Percentiles rank a stretch among this genome's conserved stretches.
phyloP scores from a whole-genome alignment of 1,284 basidiomycete genomes.

The Rhizoctonia solani region DNA sequence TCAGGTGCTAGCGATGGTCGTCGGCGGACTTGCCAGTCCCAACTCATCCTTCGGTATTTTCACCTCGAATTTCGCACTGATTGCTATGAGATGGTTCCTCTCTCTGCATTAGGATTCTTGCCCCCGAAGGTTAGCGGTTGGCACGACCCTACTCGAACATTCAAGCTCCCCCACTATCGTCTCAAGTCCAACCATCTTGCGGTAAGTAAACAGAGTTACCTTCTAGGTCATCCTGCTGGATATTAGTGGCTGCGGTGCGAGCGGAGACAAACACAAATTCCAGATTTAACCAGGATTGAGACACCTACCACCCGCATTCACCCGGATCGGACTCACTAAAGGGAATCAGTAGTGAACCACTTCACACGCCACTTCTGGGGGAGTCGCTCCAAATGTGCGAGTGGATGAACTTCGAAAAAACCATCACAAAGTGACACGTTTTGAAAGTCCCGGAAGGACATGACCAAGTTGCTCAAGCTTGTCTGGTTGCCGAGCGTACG shows the following conservation, averaged over 20 bases:
- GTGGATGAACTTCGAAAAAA: constrained; percentile 5
- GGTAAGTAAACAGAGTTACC: too few species aligned
- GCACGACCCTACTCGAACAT: constrained; percentile 7
- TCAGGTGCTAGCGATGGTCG: neutral
- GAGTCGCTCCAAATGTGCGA: constrained; percentile 15
- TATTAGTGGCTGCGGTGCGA: too few species aligned
- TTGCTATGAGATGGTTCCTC: neutral
- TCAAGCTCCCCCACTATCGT: neutral
- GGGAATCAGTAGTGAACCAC: constrained; percentile 26
- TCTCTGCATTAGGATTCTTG: neutral
- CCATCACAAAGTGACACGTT: too few species aligned
- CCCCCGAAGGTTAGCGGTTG: neutral
- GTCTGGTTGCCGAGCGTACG: too few species aligned
- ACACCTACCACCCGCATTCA: too few species aligned
- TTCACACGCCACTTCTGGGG: constrained; percentile 22
- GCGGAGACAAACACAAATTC: constrained; percentile 2
- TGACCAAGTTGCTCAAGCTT: too few species aligned
- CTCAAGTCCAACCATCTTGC: constrained; percentile 1
- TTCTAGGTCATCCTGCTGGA: too few species aligned
- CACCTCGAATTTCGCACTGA: neutral
- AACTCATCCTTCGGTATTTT: neutral
- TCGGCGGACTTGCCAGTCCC: neutral
- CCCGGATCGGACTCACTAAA: too few species aligned
- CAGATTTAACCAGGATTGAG: too few species aligned
- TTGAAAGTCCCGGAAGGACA: too few species aligned